Base-by-base conservation (phyloP, 179 eudicot genomes). In the Beta corolliflora region DNA sequence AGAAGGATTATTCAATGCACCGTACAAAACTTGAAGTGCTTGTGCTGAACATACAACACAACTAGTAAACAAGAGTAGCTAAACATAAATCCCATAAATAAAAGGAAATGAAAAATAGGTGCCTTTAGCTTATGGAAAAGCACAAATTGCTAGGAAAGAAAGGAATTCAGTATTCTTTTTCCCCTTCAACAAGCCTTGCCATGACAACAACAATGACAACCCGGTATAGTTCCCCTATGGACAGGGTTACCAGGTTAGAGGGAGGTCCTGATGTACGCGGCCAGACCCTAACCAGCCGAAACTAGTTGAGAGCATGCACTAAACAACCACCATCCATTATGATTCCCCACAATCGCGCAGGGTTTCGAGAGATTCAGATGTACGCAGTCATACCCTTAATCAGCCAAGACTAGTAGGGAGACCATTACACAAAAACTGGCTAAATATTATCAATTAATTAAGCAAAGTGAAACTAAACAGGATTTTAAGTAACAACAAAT, bases 11-110 rank as follows among this genome's bases (percentile, higher is more conserved):
- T 90, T 96, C 81, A 96, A 74, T 44, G 97, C 89, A 59, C 88
- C 85, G 84, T 94, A 96, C 85, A 94, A 63, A 78, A 94, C 93
- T 85, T 92, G 91, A 80, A 96, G 97, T 69, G 91, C 92, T 89
- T 94, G 93, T 45, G 86, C 99, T 96, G 93, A 81, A 79, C 15
- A 63, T 59, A 77, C 61, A 67, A 76, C 41, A 29, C 44, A 31
- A 11, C 50, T 25, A 21, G 63, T 12, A 75, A 41, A 15, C 23
- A 73, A 41, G 46, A 31, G 7, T 13, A 41, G 18, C 29, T 44
- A 41, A 55, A 36, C 75, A 41, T 9, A 58, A 70, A 76, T 9
- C 48, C 53, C 19, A 52, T 46, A 5, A 65, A 23, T 5, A 6
- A 25, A 31, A 25, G 36, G 53, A 29, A 58, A 79, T 67, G 16